A percentile compares a stretch with the other conserved stretches of the same genome.
These are phyloP conservation scores for Kodamaea sagamina DNA, from an alignment of 805 yeast genomes.

Conservation along the genomic window DNA sequence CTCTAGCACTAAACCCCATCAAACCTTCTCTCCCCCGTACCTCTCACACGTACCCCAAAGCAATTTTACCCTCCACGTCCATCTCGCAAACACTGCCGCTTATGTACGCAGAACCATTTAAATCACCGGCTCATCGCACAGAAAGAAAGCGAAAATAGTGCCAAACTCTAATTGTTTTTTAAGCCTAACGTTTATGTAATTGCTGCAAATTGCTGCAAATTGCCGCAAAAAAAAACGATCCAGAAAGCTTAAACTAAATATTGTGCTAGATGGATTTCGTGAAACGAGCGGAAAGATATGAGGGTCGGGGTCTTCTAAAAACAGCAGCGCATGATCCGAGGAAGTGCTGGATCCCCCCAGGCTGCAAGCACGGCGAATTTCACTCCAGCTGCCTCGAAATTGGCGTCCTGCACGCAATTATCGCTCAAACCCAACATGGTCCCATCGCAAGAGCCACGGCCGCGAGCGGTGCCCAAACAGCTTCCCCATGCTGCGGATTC, in stretches of 20 bases:
- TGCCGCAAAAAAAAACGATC: constrained; percentile 1
- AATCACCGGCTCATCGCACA: not conserved
- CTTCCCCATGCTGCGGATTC: not conserved
- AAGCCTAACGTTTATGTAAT: not conserved
- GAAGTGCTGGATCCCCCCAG: not conserved
- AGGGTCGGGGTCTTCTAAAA: not conserved
- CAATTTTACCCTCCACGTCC: too few relatives aligned
- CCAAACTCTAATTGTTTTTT: too few relatives aligned
- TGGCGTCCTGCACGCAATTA: not conserved
- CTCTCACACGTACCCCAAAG: too few relatives aligned
- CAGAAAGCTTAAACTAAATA: not conserved
- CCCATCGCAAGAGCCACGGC: not conserved
- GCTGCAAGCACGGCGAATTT: not conserved
- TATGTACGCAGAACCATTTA: not conserved
- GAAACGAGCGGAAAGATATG: not conserved
- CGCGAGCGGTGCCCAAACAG: too few relatives aligned
- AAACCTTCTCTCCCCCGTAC: too few relatives aligned
- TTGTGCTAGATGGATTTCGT: constrained; percentile 2
- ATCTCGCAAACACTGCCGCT: too few relatives aligned
- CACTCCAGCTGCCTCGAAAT: not conserved
- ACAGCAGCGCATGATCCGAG: not conserved
- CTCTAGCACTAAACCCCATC: too few relatives aligned
- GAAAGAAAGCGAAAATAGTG: not conserved
- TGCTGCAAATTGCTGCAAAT: constrained; percentile 6
- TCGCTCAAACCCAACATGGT: not conserved